A percentile compares a stretch with the other conserved stretches of the same genome.
phyloP scores from a whole-genome alignment of 2,329 filamentous ascomycete genomes.

The Stachybotrys elegans region DNA sequence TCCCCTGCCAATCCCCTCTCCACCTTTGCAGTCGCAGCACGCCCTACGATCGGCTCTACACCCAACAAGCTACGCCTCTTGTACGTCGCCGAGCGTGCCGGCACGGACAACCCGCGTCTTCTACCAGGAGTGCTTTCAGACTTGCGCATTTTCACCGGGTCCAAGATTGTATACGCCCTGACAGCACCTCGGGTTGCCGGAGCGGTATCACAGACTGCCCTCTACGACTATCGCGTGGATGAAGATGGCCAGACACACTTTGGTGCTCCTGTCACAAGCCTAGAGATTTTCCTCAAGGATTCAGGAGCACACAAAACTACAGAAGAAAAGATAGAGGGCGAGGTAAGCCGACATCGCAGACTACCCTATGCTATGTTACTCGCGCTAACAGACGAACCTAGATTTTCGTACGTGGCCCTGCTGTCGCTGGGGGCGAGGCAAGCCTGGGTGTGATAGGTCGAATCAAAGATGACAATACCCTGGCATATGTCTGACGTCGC shows the following conservation, averaged over 20 bases:
- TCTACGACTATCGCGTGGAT: slow-evolving; percentile 75
- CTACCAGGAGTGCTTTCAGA: slow-evolving; percentile 70
- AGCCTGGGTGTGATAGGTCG: slow-evolving; percentile 58
- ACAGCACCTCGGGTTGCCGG: slow-evolving; percentile 81
- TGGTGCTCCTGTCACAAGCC: slow-evolving; percentile 71
- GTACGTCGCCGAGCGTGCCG: slow-evolving; percentile 70
- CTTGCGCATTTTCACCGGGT: slow-evolving; percentile 73
- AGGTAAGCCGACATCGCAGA: slow-evolving; percentile 43
- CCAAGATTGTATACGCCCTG: slow-evolving; percentile 80
- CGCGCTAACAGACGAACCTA: slow-evolving; percentile 25
- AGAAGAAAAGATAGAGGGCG: slow-evolving; percentile 56
- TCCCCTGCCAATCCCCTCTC: slow-evolving; percentile 47
- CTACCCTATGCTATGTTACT: slow-evolving; percentile 8
- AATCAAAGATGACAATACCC: slow-evolving; percentile 68
- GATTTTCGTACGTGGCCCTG: slow-evolving; percentile 68
- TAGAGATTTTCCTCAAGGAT: slow-evolving; percentile 73
- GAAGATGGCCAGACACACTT: slow-evolving; percentile 56
- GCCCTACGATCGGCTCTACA: slow-evolving; percentile 53
- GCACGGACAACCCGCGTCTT: slow-evolving; percentile 57
- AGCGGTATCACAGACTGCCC: slow-evolving; percentile 78
- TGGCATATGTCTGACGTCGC: too few species aligned
- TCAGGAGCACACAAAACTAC: slow-evolving; percentile 55
- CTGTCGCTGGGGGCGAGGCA: slow-evolving; percentile 64
- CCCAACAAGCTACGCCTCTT: slow-evolving; percentile 76
- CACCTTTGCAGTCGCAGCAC: slow-evolving; percentile 50